Evolutionary conservation across 2,329 filamentous ascomycete species (phyloP), one percentile per base, ranked within the genome.

Genomic region (Exophiala xenobiotica): DNA sequence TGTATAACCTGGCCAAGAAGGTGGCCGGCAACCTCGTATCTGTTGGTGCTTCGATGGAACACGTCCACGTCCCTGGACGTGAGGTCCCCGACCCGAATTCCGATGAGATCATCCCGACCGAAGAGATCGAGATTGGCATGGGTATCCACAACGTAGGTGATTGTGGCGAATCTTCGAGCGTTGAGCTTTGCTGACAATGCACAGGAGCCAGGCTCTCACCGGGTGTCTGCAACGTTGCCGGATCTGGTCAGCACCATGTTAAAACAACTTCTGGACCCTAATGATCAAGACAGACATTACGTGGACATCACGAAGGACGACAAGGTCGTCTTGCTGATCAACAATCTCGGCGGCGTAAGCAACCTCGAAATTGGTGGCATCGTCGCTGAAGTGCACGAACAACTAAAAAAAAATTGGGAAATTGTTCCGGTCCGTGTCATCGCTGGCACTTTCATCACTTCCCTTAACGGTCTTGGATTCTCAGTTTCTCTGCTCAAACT

Each of bases 41-140:
- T 35, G 88, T 96, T 18, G 92, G 91, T 12, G 87, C 88, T 2
- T 92, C 88, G 46, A 73, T 96, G 35, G 86, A 87, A 58, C 91
- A 95, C 67, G 91, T 96, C n/a, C 92, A 96, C 66, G 88, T 96
- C 0, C 92, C 92, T 0, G 91, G 92, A 3, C 80, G 90, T 54
- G 79, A 75, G 1, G 65, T 74, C 5, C 69, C 73, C 0, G 49
- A 51, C 11, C 24, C 54, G 7, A 53, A 51, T 44, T 75, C 74
- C 8, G 80, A 82, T 19, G 82, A 83, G 22, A 65, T 67, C 9
- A 67, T 75, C 43, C 68, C 74, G 0, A 62, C 76, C 12, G 77
- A 76, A 16, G 80, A 86, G 62, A 75, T 85, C 18, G 83, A 87
- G 68, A 75, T 87, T 57, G 85, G 85, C 1, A 88, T 88, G 85